phyloP scores from a whole-genome alignment of 805 yeast species.

The Yamadazyma ubonensis region DNA sequence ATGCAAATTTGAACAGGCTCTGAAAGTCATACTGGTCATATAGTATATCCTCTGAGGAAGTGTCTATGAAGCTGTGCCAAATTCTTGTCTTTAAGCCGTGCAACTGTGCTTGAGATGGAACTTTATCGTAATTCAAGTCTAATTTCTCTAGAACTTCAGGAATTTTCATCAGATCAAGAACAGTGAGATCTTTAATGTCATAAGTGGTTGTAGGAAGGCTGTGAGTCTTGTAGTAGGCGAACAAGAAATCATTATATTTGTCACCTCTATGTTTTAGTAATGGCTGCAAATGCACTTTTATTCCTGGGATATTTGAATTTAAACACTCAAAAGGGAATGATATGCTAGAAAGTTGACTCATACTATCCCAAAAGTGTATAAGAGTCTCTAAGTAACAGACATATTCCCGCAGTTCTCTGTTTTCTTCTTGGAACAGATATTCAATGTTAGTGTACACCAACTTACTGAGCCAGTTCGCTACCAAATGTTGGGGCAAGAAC shows the following conservation, averaged over 20 bases:
- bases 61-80: not conserved
- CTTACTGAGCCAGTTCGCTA: slow-evolving; percentile 10
- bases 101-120: not conserved
- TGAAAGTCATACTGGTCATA: slow-evolving; percentile 11
- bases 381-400: slow-evolving; percentile 1
- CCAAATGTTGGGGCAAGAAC: slow-evolving; percentile 11
- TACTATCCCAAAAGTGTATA: not conserved
- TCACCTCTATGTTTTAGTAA: not conserved
- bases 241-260: slow-evolving; percentile 2
- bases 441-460: slow-evolving; percentile 6
- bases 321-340: slow-evolving; percentile 5
- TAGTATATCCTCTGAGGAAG: not conserved
- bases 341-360: not conserved
- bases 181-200: slow-evolving; percentile 1
- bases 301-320: slow-evolving; percentile 2
- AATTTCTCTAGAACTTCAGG: not conserved
- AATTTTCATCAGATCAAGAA: not conserved
- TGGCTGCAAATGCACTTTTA: slow-evolving; percentile 8
- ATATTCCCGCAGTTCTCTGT: slow-evolving; percentile 4
- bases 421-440: slow-evolving; percentile 8
- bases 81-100: slow-evolving; percentile 4
- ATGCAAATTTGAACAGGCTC: slow-evolving; percentile 5
- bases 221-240: not conserved
- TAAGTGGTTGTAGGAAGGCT: slow-evolving; percentile 4
- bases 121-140: not conserved